Evolutionary conservation across 176 grass and related monocot species (phyloP).

Genomic region (Canna indica): DNA sequence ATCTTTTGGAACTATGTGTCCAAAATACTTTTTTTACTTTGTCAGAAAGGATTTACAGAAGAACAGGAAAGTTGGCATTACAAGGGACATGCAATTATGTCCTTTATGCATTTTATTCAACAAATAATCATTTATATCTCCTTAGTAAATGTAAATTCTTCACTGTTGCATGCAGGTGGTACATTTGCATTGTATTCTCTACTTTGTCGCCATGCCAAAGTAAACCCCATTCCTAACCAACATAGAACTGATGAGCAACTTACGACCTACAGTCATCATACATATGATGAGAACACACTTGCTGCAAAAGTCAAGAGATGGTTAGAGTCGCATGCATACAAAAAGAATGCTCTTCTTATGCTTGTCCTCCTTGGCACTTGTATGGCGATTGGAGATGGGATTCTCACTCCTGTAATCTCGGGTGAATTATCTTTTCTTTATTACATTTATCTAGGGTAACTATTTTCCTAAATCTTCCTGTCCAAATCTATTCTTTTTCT

Average conservation of each 20-base stretch:
- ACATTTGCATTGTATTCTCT: constrained; percentile 93
- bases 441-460: constrained; percentile 1
- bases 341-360: constrained; percentile 62
- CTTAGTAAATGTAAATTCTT: constrained; percentile 17
- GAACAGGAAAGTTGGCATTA: not conserved
- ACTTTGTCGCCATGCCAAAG: constrained; percentile 75
- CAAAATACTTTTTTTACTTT: not conserved
- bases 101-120: not conserved
- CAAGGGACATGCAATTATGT: not conserved
- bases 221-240: constrained; percentile 86
- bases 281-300: constrained; percentile 74
- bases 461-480: constrained; percentile 13
- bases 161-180: constrained; percentile 39
- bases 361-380: constrained; percentile 73
- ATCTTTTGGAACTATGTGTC: not conserved
- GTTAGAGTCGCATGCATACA: constrained; percentile 53
- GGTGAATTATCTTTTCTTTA: constrained; percentile 26
- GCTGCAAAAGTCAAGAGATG: constrained; percentile 73
- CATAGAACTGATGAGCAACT: constrained; percentile 81
- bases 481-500: constrained; percentile 1
- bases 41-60: not conserved
- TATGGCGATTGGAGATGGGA: constrained; percentile 75
- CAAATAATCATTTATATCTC: not conserved
- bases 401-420: constrained; percentile 83
- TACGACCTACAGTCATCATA: constrained; percentile 75